Conservation (phyloP, 768 basidiomycete genomes). For the Tulasnella sp. region DNA sequence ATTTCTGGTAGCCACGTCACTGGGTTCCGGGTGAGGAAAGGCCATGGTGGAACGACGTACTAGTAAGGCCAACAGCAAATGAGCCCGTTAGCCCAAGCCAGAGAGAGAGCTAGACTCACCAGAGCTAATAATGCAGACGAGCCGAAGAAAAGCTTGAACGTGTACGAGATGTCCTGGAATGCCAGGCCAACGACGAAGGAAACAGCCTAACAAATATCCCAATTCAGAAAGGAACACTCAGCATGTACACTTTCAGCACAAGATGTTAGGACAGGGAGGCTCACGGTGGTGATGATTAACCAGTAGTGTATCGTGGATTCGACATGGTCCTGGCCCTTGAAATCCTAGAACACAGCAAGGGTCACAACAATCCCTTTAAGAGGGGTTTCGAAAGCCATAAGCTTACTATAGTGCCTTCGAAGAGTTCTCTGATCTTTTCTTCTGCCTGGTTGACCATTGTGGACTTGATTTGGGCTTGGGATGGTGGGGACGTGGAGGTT, state of each 20-base stretch:
- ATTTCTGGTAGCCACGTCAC: slow-evolving; percentile 8
- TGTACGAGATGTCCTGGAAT: neutral
- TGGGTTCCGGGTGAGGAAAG: neutral
- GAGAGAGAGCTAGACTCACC: neutral
- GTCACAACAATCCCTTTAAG: neutral
- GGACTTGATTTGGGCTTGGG: neutral
- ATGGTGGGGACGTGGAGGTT: neutral
- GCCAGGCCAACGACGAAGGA: slow-evolving; percentile 6
- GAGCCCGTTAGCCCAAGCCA: neutral
- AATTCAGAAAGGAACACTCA: neutral
- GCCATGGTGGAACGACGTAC: slow-evolving; percentile 8
- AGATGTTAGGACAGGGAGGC: neutral
- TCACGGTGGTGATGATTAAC: neutral
- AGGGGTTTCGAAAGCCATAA: neutral
- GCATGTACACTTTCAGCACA: neutral
- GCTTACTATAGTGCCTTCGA: slow-evolving; percentile 4
- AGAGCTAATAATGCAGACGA: neutral
- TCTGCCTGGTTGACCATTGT: neutral
- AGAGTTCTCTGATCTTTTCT: neutral
- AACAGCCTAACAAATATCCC: neutral
- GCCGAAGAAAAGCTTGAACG: neutral
- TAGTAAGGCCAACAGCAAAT: neutral
- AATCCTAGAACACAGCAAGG: neutral
- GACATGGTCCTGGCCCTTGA: slow-evolving; percentile 1
- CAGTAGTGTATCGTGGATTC: neutral